These are phyloP conservation scores for Ramaria sp. DNA, from an alignment of 768 basidiomycete genomes.

Conservation along the genomic window DNA sequence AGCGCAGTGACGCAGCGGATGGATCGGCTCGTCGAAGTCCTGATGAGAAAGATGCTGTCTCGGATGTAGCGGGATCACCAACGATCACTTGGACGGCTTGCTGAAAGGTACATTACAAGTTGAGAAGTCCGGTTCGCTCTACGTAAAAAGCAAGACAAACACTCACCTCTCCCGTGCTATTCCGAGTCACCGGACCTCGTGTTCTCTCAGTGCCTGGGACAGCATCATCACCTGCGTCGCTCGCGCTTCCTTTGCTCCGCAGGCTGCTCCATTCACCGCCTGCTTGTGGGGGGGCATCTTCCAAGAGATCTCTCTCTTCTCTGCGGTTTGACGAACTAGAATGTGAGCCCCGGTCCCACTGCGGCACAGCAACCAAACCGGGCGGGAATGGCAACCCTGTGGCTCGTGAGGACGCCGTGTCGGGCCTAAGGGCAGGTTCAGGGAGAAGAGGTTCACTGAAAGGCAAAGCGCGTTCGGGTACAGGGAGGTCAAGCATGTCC, in stretches of 20 bases:
- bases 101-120: neutral
- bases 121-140: neutral
- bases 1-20: neutral
- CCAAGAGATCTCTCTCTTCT: conserved; percentile 38
- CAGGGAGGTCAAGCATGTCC: conserved; percentile 47
- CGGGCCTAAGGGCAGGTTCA: neutral
- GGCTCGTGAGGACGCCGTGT: neutral
- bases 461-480: conserved; percentile 43
- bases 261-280: conserved; percentile 43
- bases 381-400: conserved; percentile 21
- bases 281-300: conserved; percentile 58
- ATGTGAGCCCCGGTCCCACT: conserved; percentile 7
- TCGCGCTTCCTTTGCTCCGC: conserved; percentile 18
- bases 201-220: neutral
- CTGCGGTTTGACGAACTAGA: neutral
- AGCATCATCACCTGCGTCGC: neutral
- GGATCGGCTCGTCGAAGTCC: neutral
- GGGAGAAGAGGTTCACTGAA: conserved; percentile 27
- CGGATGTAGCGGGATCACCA: neutral
- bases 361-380: conserved; percentile 24
- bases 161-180: neutral
- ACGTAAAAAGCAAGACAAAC: neutral
- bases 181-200: neutral
- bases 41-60: neutral
- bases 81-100: neutral